Evolutionary conservation across 768 basidiomycete species (phyloP).

Genomic region (Hypholoma fasciculare): DNA sequence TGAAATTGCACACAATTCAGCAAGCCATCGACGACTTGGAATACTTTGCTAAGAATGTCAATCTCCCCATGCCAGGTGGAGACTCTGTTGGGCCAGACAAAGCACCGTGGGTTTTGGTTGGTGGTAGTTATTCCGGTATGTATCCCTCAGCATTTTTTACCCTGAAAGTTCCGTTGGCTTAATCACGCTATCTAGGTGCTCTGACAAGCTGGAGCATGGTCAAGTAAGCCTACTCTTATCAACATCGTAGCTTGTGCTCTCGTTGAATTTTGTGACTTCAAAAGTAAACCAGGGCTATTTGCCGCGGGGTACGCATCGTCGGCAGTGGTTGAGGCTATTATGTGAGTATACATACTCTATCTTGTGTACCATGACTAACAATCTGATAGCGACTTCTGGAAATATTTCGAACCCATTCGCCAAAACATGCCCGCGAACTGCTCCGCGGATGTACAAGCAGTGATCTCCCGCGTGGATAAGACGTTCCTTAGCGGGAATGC

Average conservation of each 20-base stretch:
- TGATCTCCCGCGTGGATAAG: slow-evolving; percentile 60
- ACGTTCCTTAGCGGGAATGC: slow-evolving; percentile 47
- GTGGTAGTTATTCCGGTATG: slow-evolving; percentile 51
- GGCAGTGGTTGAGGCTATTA: slow-evolving; percentile 63
- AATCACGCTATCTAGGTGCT: slow-evolving; percentile 23
- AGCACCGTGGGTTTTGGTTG: slow-evolving; percentile 50
- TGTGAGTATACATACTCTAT: slow-evolving; percentile 28
- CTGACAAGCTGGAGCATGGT: slow-evolving; percentile 69
- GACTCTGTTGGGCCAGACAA: slow-evolving; percentile 57
- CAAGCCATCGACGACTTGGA: slow-evolving; percentile 75
- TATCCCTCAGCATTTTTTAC: background rate
- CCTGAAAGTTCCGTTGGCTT: background rate
- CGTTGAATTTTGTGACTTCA: background rate
- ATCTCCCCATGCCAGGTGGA: slow-evolving; percentile 68
- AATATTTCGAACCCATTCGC: slow-evolving; percentile 72
- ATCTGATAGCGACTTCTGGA: slow-evolving; percentile 55
- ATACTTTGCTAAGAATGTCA: slow-evolving; percentile 66
- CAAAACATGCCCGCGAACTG: slow-evolving; percentile 72
- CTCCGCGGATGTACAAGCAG: slow-evolving; percentile 68
- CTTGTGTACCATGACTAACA: background rate
- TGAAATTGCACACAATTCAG: slow-evolving; percentile 64
- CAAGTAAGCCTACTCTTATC: slow-evolving; percentile 41
- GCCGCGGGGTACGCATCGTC: slow-evolving; percentile 68
- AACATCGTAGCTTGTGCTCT: background rate
- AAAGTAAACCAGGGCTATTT: slow-evolving; percentile 63